Base-by-base conservation (phyloP, 345 rosid genomes). In the Camelina neglecta region DNA sequence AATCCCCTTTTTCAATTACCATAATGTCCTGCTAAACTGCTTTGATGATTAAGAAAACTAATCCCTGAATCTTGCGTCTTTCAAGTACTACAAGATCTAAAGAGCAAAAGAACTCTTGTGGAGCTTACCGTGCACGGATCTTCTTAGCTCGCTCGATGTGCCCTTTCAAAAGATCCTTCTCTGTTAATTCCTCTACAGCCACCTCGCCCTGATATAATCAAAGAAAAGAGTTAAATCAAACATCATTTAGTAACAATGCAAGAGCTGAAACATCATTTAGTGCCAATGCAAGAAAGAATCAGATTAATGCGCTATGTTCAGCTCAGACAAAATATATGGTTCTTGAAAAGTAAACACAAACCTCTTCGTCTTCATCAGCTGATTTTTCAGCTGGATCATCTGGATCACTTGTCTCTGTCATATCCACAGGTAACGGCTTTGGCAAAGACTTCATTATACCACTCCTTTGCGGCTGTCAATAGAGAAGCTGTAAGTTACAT, bases 111-210 rank as follows among this genome's bases (percentile, higher is more conserved):
- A 49, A 62, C 62, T 42, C 44, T 12, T 50, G 65, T 48, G 63
- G 51, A 75, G 56, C 84, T 83, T 79, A 93, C 98, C 82, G 60
- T 16, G 89, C 81, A 38, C 97, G 91, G 73, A 94, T 90, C 73
- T 72, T 88, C 81, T 90, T 92, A 56, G 97, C 97, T 61, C 77
- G 86, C 65, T 79, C 75, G 33, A 94, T 58, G 72, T 92, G 98
- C 60, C 82, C 77, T 82, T 84, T 80, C 78, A 94, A 81, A 76
- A 94, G 83, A 73, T 90, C 96, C 75, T 85, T 39, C 38, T 89
- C 51, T 21, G 93, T 84, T 72, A 92, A 77, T 45, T 84, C 71
- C 66, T 83, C 83, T 20, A 84, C 83, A 76, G 86, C 60, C 75
- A 80, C 79, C 71, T 86, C 93, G 48, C 83, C 91, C 96, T 93